Percentiles rank a stretch among this genome's conserved stretches.
Evolutionary conservation across 1,139 yeast species (phyloP).

Genomic region (Arxiozyma telluris): DNA sequence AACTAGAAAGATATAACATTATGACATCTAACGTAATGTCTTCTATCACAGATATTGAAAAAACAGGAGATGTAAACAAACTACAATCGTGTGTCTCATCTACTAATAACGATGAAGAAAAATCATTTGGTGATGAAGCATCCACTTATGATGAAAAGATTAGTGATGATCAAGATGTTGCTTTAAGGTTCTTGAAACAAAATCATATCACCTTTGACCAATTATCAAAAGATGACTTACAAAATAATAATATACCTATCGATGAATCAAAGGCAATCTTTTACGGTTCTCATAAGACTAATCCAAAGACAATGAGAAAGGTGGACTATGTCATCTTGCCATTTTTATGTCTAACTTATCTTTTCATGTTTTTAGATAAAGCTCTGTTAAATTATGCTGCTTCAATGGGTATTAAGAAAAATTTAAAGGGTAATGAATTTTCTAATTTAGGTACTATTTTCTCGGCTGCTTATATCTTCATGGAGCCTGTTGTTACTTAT

Average conservation of each 20-base stretch:
- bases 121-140: background rate
- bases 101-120: background rate
- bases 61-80: background rate
- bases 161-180: conserved; percentile 18
- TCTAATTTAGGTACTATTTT: conserved; percentile 56
- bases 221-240: background rate
- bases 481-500: conserved; percentile 46
- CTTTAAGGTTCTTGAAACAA: conserved; percentile 20
- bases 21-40: background rate
- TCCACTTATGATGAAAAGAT: background rate
- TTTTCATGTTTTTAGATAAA: conserved; percentile 44
- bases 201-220: conserved; percentile 6
- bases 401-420: conserved; percentile 42
- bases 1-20: background rate
- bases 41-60: background rate
- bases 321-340: conserved; percentile 39
- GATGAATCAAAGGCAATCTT: conserved; percentile 11
- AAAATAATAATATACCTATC: background rate
- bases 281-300: conserved; percentile 22
- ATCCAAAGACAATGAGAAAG: conserved; percentile 30
- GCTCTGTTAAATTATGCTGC: conserved; percentile 42
- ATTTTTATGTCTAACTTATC: conserved; percentile 40
- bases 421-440: conserved; percentile 35
- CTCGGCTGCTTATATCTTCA: conserved; percentile 43
- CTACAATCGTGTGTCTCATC: background rate